A percentile compares a stretch with the other conserved stretches of the same genome.
phyloP scores from a whole-genome alignment of 202 grass and related monocot species.

The Musa balbisiana region DNA sequence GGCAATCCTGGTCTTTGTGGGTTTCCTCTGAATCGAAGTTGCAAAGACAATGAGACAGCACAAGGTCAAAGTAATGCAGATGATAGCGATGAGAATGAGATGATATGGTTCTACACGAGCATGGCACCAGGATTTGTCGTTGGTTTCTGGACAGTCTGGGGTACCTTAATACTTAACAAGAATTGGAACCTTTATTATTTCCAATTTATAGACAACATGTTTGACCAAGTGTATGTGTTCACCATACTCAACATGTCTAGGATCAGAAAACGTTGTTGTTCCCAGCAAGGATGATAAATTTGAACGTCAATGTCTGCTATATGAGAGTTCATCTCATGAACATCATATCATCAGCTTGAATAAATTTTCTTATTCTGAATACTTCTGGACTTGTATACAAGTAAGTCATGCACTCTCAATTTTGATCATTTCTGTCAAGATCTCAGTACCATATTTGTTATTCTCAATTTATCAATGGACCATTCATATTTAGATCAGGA shows the following conservation, averaged over 20 bases:
- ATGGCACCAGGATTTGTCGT: constrained; percentile 5
- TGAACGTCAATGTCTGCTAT: too few species aligned
- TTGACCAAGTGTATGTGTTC: not conserved
- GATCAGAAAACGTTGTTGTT: not conserved
- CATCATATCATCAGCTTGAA: too few species aligned
- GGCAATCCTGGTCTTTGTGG: constrained; percentile 42
- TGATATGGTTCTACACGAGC: not conserved
- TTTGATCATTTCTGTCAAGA: too few species aligned
- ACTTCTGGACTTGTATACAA: too few species aligned
- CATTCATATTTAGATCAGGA: too few species aligned
- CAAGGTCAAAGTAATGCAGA: not conserved
- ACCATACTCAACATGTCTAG: not conserved
- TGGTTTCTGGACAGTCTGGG: not conserved
- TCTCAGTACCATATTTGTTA: too few species aligned
- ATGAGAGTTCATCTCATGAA: too few species aligned
- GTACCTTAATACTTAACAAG: not conserved
- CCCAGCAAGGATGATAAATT: too few species aligned
- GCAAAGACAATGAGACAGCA: too few species aligned
- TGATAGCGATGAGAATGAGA: not conserved
- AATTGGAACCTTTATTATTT: not conserved
- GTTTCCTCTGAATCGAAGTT: not conserved
- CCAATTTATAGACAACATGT: not conserved
- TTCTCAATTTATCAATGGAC: too few species aligned
- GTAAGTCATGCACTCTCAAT: too few species aligned
- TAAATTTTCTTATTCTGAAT: too few species aligned